phyloP scores from a whole-genome alignment of 202 grass and related monocot genomes.

The Schoenoplectus tabernaemontani region DNA sequence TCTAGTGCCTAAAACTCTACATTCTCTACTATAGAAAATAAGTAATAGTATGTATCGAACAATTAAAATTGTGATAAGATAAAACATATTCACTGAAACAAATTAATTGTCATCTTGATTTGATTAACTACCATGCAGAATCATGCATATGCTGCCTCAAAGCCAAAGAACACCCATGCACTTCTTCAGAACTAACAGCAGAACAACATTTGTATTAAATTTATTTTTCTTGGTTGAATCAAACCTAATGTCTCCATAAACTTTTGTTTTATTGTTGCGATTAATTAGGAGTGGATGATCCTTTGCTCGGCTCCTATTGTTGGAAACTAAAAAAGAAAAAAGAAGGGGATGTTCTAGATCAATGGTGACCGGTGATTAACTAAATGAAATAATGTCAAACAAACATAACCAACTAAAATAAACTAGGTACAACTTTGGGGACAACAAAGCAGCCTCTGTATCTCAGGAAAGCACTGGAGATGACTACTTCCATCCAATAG shows the following conservation, averaged over 20 bases:
- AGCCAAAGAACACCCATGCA: background rate
- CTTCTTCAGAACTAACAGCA: background rate
- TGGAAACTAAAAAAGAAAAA: background rate
- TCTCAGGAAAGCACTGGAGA: background rate
- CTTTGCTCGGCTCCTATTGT: background rate
- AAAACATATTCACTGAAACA: background rate
- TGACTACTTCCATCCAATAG: background rate
- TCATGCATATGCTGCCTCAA: background rate
- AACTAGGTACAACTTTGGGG: conserved; percentile 13
- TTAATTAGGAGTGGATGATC: background rate
- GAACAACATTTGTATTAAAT: background rate
- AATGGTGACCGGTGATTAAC: background rate
- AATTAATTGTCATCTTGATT: background rate
- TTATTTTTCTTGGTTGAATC: background rate
- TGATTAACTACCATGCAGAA: background rate
- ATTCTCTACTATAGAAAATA: background rate
- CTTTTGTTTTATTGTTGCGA: background rate
- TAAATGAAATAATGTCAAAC: background rate
- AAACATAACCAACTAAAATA: background rate
- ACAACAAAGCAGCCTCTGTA: background rate
- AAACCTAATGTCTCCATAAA: background rate
- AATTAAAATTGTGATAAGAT: background rate
- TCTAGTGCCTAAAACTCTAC: background rate
- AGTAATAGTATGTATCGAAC: too few relatives aligned
- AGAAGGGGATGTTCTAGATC: background rate